These are phyloP conservation scores for Backusella macrospora DNA, from an alignment of 192 early-diverging fungal species.

Conservation along the genomic window DNA sequence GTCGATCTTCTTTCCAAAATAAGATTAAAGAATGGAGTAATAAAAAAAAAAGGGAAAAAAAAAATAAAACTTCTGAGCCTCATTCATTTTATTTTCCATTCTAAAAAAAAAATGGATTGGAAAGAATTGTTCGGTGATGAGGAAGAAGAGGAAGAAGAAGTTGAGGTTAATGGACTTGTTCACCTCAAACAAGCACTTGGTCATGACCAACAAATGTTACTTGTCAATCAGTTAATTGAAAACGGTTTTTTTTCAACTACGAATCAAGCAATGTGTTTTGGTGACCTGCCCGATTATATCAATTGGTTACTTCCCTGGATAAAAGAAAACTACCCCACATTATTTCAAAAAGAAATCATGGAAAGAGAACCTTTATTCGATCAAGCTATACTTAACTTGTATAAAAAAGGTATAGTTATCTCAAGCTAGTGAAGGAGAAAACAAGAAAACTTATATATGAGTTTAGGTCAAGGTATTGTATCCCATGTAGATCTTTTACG, in stretches of 20 bases:
- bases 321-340: not conserved
- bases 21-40: no score
- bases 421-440: not conserved
- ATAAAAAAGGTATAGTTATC: constrained; percentile 47
- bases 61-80: no score
- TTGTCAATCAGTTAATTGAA: constrained; percentile 32
- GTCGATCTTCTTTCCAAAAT: no score
- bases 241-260: constrained; percentile 25
- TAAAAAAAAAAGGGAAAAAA: no score
- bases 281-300: constrained; percentile 39
- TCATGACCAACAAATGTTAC: constrained; percentile 37
- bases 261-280: constrained; percentile 59
- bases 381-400: constrained; percentile 55
- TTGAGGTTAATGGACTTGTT: constrained; percentile 30
- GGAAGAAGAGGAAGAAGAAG: constrained; percentile 15
- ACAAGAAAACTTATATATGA: no score
- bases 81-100: no score
- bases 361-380: constrained; percentile 48
- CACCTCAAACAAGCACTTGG: constrained; percentile 30
- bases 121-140: constrained; percentile 28
- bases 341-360: constrained; percentile 35
- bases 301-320: constrained; percentile 29
- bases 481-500: constrained; percentile 54
- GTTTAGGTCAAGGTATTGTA: constrained; percentile 48
- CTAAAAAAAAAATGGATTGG: constrained; percentile 23